Evolutionary conservation across 1,284 basidiomycete species (phyloP), one percentile per base, ranked within the genome.

Genomic region (Heterobasidion irregulare): DNA sequence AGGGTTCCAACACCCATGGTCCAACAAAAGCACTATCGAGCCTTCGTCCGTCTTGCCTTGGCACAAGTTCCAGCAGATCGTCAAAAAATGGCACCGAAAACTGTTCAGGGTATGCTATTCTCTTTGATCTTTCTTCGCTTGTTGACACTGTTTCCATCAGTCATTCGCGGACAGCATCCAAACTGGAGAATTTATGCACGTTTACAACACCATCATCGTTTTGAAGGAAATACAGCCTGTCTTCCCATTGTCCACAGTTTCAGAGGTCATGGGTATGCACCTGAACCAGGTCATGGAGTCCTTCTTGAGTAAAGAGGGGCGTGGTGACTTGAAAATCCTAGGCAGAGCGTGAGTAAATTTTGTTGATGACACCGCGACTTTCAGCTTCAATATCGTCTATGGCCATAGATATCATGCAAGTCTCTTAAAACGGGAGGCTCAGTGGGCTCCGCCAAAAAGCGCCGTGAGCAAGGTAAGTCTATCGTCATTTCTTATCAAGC

Each of bases 131-230:
- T 52, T 12, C 44, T 49, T 34, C 36, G n/a, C 15, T 35, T 43
- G 8, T 52, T 58, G 51, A 57, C 13, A 47, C 16, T 51, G 15
- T 43, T 12, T 56, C 26, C 13, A 12, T 57, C 59, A 89, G 84
- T 78, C 75, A 59, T 78, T 89, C 59, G 71, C 74, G 32, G 82
- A 80, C 47, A 84, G 81, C 62, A 80, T 88, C 52, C 76, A 82
- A 66, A 82, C 82, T 1, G 85, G 86, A 62, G 93, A 94, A 64
- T 97, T 94, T 68, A 94, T 96, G 89, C 92, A 93, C 64, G 89
- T 96, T 56, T 94, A 94, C 69, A 98, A 98, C 65, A 82, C 91
- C 10, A 89, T 97, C 65, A 82, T 94, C 48, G 85, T 97, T 26
- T 76, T 95, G 56, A 92, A 94, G 63, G 91, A 95, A 67, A 82